phyloP scores from a whole-genome alignment of 495 filamentous ascomycete species.

The Neohortaea acidophila region DNA sequence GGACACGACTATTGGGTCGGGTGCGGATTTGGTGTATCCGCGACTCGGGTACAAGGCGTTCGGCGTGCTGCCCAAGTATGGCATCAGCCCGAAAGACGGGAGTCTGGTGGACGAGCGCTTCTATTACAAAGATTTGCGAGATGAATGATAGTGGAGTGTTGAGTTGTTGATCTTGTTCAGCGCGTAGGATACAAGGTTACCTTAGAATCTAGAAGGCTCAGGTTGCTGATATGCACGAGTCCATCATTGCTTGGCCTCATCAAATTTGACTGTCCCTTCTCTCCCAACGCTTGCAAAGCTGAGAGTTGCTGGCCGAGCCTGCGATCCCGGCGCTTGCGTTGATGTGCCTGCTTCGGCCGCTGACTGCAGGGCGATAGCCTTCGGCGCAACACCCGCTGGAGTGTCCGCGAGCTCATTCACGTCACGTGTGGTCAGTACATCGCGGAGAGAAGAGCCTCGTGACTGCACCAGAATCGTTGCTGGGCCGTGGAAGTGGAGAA shows the following conservation, averaged over 20 bases:
- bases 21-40: slow-evolving; percentile 11
- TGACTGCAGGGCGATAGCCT: slow-evolving; percentile 33
- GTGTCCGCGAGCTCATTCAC: slow-evolving; percentile 73
- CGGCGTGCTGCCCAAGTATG: slow-evolving; percentile 11
- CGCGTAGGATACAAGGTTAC: background rate
- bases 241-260: slow-evolving; percentile 4
- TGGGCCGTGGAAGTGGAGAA: slow-evolving; percentile 77
- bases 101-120: slow-evolving; percentile 10
- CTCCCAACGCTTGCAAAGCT: slow-evolving; percentile 15
- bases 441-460: slow-evolving; percentile 55
- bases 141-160: background rate
- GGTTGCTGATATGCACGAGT: background rate
- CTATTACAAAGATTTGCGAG: slow-evolving; percentile 13
- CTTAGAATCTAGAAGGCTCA: background rate
- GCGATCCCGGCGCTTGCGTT: background rate
- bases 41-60: slow-evolving; percentile 6
- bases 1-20: slow-evolving; percentile 10
- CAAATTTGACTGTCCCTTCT: slow-evolving; percentile 14
- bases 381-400: slow-evolving; percentile 41
- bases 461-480: slow-evolving; percentile 74
- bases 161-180: background rate
- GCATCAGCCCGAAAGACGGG: slow-evolving; percentile 6
- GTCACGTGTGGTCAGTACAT: slow-evolving; percentile 57
- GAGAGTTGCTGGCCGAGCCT: slow-evolving; percentile 5
- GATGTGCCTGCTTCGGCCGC: slow-evolving; percentile 20